These are phyloP conservation scores for Boletus speciosus DNA, from an alignment of 768 basidiomycete species.

Conservation along the genomic window DNA sequence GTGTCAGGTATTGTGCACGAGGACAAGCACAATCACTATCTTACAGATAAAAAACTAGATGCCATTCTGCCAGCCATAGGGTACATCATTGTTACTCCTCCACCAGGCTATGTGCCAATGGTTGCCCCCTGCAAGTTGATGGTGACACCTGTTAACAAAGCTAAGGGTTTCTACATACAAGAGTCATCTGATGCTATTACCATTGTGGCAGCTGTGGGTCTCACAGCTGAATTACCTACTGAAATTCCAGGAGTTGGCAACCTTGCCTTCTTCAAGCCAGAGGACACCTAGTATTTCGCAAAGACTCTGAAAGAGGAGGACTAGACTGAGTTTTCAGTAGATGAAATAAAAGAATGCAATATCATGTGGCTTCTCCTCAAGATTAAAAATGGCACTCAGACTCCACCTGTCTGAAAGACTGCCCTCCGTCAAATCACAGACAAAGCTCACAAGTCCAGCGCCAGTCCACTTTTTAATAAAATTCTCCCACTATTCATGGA, in stretches of 20 bases:
- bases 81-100: constrained; percentile 90
- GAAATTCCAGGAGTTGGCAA: constrained; percentile 98
- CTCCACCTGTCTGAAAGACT: constrained; percentile 96
- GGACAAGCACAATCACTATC: constrained; percentile 94
- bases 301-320: constrained; percentile 96
- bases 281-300: constrained; percentile 97
- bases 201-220: constrained; percentile 83
- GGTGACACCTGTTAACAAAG: constrained; percentile 50
- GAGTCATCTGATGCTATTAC: constrained; percentile 91
- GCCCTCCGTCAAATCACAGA: constrained; percentile 98
- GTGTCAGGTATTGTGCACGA: constrained; percentile 80
- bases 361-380: constrained; percentile 97
- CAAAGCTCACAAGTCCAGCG: constrained; percentile 97
- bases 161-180: constrained; percentile 94
- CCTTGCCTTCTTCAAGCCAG: constrained; percentile 96
- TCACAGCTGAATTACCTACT: constrained; percentile 90
- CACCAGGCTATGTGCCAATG: constrained; percentile 87
- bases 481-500: constrained; percentile 96
- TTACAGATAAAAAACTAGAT: constrained; percentile 94
- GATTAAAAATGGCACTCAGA: constrained; percentile 88
- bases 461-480: constrained; percentile 97
- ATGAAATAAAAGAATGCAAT: constrained; percentile 99
- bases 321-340: constrained; percentile 86
- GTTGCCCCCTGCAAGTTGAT: constrained; percentile 58
- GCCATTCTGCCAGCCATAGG: constrained; percentile 82